These are phyloP conservation scores for Cutaneotrichosporon sp. DNA, from an alignment of 1,284 basidiomycete species.

Conservation along the genomic window DNA sequence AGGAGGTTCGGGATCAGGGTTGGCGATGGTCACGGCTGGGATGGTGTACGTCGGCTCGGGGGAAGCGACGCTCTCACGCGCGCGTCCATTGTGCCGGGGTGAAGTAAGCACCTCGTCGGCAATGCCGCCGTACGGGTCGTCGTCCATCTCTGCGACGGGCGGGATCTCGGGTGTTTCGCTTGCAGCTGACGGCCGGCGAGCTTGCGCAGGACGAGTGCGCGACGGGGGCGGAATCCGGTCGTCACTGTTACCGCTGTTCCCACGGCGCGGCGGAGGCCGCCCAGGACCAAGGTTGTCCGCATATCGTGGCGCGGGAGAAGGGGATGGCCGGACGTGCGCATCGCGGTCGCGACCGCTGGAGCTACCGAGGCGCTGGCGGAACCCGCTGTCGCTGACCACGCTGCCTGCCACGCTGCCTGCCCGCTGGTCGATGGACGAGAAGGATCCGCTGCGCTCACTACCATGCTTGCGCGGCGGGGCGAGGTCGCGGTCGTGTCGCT, in stretches of 20 bases:
- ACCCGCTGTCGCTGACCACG: not conserved
- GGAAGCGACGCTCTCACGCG: not conserved
- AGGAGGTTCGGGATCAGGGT: not conserved
- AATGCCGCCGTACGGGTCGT: conserved; percentile 17
- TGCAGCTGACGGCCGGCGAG: conserved; percentile 8
- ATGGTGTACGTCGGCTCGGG: not conserved
- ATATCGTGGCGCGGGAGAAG: not conserved
- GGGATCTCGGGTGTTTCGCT: conserved; percentile 6
- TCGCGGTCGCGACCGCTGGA: not conserved
- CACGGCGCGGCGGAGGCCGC: not conserved
- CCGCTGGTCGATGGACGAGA: conserved; percentile 9
- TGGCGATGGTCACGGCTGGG: not conserved
- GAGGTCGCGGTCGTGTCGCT: conserved; percentile 2
- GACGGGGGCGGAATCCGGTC: not conserved
- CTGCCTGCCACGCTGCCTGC: not conserved
- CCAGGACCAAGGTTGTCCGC: conserved; percentile 11
- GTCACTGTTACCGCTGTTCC: not conserved
- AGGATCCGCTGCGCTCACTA: conserved; percentile 8
- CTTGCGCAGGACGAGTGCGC: conserved; percentile 1
- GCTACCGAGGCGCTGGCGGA: conserved; percentile 7
- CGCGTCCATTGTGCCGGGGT: not conserved
- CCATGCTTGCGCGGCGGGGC: not conserved
- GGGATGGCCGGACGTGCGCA: not conserved
- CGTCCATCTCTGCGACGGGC: not conserved
- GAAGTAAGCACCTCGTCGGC: conserved; percentile 14